Conservation (phyloP, 2,329 filamentous ascomycete genomes). For the Drechslerella coelobrocha region DNA sequence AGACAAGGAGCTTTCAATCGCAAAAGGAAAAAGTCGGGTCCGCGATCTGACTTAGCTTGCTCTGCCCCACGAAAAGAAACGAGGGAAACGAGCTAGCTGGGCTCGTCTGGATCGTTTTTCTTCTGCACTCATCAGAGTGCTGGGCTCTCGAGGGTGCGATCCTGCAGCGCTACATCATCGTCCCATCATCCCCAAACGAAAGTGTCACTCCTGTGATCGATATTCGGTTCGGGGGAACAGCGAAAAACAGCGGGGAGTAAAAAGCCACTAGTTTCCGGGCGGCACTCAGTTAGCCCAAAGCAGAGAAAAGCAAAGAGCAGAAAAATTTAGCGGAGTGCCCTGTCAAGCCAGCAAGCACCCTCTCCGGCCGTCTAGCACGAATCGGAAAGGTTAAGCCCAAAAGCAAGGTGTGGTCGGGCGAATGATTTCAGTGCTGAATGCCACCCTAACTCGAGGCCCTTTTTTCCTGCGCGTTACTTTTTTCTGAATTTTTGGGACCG, state of each 20-base stretch:
- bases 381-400: constrained; percentile 47
- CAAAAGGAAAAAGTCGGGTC: constrained; percentile 23
- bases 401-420: constrained; percentile 34
- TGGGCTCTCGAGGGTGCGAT: constrained; percentile 19
- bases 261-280: constrained; percentile 30
- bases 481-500: constrained; percentile 1
- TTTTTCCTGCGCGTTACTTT: constrained; percentile 18
- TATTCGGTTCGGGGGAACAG: constrained; percentile 50
- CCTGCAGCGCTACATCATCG: constrained; percentile 50
- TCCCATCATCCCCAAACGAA: constrained; percentile 49
- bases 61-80: constrained; percentile 27
- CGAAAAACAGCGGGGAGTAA: constrained; percentile 32
- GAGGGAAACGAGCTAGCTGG: constrained; percentile 8
- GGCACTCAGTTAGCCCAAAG: constrained; percentile 37
- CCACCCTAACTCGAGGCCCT: constrained; percentile 12
- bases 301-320: constrained; percentile 22
- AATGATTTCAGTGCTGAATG: constrained; percentile 39
- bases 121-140: constrained; percentile 21
- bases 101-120: constrained; percentile 16
- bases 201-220: constrained; percentile 49
- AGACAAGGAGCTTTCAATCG: constrained; percentile 12
- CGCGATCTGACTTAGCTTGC: constrained; percentile 28
- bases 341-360: constrained; percentile 13
- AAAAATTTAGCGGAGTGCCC: constrained; percentile 42
- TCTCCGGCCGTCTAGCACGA: constrained; percentile 33